These are phyloP conservation scores for Hymenoscyphus fructigenus DNA, from an alignment of 2,329 filamentous ascomycete species.

Conservation along the genomic window DNA sequence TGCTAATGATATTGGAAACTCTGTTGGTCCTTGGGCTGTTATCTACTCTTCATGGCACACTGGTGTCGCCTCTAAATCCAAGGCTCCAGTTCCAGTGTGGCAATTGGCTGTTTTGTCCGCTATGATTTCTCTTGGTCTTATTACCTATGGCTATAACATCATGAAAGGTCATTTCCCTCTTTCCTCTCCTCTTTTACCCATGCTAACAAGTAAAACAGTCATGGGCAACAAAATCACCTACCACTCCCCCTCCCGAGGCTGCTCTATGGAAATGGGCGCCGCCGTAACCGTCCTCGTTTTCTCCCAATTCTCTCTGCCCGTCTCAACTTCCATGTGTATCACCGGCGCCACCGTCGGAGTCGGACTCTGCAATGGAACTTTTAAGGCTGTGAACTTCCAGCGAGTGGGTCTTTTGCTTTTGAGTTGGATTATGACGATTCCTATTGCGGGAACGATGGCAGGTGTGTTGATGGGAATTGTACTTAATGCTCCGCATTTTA, in stretches of 20 bases:
- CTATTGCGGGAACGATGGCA: slow-evolving; percentile 31
- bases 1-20: slow-evolving; percentile 74
- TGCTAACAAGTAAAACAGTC: slow-evolving; percentile 46
- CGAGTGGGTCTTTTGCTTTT: slow-evolving; percentile 66
- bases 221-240: slow-evolving; percentile 82
- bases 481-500: slow-evolving; percentile 52
- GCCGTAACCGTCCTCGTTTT: slow-evolving; percentile 75
- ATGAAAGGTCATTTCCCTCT: slow-evolving; percentile 62
- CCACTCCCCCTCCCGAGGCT: slow-evolving; percentile 58
- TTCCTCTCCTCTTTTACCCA: neutral
- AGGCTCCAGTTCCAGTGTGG: slow-evolving; percentile 70
- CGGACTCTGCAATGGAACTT: slow-evolving; percentile 71
- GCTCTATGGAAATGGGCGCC: slow-evolving; percentile 78
- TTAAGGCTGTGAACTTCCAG: slow-evolving; percentile 74
- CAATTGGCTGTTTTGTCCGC: slow-evolving; percentile 68
- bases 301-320: slow-evolving; percentile 72
- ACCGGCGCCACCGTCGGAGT: slow-evolving; percentile 77
- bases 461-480: slow-evolving; percentile 46
- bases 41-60: slow-evolving; percentile 69
- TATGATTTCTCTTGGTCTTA: slow-evolving; percentile 64
- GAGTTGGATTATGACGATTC: slow-evolving; percentile 67
- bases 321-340: slow-evolving; percentile 78
- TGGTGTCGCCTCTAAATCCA: slow-evolving; percentile 58
- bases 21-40: slow-evolving; percentile 67
- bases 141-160: slow-evolving; percentile 80